Percentiles rank a stretch among this genome's conserved stretches.
Conservation (phyloP, 2,329 filamentous ascomycete species). For the Microdochium nivale region DNA sequence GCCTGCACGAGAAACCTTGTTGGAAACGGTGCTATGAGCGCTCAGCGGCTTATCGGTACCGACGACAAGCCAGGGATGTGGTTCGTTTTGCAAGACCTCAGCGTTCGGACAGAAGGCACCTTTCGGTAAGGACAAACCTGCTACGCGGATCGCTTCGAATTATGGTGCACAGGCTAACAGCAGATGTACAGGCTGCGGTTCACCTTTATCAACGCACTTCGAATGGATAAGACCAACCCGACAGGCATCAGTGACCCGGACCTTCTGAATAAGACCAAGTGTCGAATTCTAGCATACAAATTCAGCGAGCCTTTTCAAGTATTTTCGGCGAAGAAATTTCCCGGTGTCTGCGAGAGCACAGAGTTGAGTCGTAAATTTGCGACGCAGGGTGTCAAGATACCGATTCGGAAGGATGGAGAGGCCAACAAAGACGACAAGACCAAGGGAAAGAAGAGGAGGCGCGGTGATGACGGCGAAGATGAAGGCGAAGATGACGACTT, state of each 20-base stretch:
- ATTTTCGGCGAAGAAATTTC: slow-evolving; percentile 96
- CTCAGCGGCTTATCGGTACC: slow-evolving; percentile 72
- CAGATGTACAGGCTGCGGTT: slow-evolving; percentile 43
- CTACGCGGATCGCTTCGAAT: background rate
- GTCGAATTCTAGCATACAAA: slow-evolving; percentile 73
- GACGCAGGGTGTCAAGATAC: slow-evolving; percentile 90
- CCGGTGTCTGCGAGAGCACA: slow-evolving; percentile 92
- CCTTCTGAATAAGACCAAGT: slow-evolving; percentile 63
- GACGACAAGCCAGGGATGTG: slow-evolving; percentile 81
- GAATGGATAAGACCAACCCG: slow-evolving; percentile 26
- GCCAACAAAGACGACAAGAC: slow-evolving; percentile 22
- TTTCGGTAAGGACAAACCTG: slow-evolving; percentile 58
- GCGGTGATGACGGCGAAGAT: slow-evolving; percentile 40
- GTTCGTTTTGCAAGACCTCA: slow-evolving; percentile 94
- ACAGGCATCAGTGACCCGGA: slow-evolving; percentile 27
- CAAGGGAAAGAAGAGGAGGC: slow-evolving; percentile 40
- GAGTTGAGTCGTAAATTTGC: slow-evolving; percentile 87
- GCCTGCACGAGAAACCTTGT: slow-evolving; percentile 97
- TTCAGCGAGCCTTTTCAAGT: slow-evolving; percentile 90
- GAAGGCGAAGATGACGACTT: slow-evolving; percentile 20
- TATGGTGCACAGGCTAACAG: background rate
- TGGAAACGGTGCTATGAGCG: slow-evolving; percentile 81
- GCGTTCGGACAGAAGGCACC: slow-evolving; percentile 82
- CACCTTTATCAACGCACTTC: slow-evolving; percentile 78
- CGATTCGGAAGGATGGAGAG: slow-evolving; percentile 76